Percentiles rank a stretch among this genome's conserved stretches.
Conservation (phyloP, 208 protist genomes). For the Crithidia brevicula region DNA sequence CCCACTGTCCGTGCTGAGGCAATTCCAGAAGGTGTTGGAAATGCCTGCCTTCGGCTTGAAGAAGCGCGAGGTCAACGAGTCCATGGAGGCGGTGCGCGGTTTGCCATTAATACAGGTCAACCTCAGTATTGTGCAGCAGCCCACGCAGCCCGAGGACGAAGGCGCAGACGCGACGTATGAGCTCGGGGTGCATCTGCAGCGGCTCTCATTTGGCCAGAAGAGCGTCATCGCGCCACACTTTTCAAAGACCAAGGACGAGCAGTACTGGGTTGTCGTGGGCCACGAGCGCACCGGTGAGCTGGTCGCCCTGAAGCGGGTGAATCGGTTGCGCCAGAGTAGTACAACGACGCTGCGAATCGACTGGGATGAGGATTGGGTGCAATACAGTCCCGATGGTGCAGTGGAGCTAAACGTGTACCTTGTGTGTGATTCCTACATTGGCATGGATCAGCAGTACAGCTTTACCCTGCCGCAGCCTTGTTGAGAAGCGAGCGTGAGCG, state of each 20-base stretch:
- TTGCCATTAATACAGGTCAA: constrained; percentile 83
- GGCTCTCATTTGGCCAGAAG: constrained; percentile 56
- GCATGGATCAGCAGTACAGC: constrained; percentile 89
- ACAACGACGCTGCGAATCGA: constrained; percentile 74
- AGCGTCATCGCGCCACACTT: constrained; percentile 87
- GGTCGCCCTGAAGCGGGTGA: constrained; percentile 92
- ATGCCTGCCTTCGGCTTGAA: constrained; percentile 49
- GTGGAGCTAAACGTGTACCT: constrained; percentile 81
- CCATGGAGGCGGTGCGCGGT: constrained; percentile 74
- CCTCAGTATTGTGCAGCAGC: constrained; percentile 46
- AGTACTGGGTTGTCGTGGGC: constrained; percentile 92
- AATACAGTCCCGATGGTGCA: constrained; percentile 27
- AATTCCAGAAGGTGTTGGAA: constrained; percentile 62
- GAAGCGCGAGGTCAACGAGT: constrained; percentile 55
- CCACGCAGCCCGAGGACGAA: constrained; percentile 20
- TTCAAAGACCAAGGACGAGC: constrained; percentile 91
- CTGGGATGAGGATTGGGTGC: constrained; percentile 88
- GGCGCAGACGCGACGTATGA: constrained; percentile 55
- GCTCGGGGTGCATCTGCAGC: constrained; percentile 63
- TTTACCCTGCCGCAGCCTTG: constrained; percentile 61
- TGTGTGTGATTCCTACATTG: constrained; percentile 92
- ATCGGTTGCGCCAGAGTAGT: constrained; percentile 57
- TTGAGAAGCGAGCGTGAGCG: background rate
- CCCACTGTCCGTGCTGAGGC: constrained; percentile 42
- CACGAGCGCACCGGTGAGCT: constrained; percentile 88